A percentile compares a stretch with the other conserved stretches of the same genome.
Evolutionary conservation across 139 green algal species (phyloP).

Genomic region (Yamagishiella unicocca): DNA sequence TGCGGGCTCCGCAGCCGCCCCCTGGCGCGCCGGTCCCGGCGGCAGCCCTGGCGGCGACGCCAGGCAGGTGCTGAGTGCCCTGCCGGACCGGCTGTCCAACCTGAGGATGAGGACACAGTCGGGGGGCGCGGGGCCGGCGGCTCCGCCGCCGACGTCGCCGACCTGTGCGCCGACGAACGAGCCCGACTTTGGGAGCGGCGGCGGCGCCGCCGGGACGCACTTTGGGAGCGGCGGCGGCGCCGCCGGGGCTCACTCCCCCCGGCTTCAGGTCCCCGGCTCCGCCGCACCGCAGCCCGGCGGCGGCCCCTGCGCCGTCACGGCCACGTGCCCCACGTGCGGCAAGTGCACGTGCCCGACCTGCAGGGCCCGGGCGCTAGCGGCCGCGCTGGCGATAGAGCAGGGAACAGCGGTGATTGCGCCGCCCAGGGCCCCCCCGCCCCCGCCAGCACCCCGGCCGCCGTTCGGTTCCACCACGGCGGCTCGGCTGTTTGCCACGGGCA

Average conservation of each 20-base stretch:
- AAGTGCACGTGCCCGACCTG: slow-evolving; percentile 18
- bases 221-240: background rate
- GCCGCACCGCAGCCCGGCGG: background rate
- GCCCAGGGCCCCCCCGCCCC: too few species aligned
- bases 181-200: background rate
- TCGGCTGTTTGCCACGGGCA: too few species aligned
- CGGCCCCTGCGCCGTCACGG: background rate
- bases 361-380: background rate
- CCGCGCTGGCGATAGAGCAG: background rate
- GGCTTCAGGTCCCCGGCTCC: background rate
- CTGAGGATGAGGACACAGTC: background rate
- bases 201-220: background rate
- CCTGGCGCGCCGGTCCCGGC: too few species aligned
- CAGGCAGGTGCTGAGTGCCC: too few species aligned
- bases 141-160: background rate
- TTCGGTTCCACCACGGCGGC: too few species aligned
- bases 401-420: background rate
- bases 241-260: too few species aligned
- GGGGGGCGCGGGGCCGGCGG: background rate
- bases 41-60: too few species aligned
- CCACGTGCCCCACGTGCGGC: background rate
- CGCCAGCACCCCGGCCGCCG: too few species aligned
- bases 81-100: slow-evolving; percentile 3
- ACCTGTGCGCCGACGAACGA: background rate
- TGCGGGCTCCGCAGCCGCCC: too few species aligned